Evolutionary conservation across 1,284 basidiomycete species (phyloP), one percentile per base, ranked within the genome.

Genomic region (Heterobasidion irregulare): DNA sequence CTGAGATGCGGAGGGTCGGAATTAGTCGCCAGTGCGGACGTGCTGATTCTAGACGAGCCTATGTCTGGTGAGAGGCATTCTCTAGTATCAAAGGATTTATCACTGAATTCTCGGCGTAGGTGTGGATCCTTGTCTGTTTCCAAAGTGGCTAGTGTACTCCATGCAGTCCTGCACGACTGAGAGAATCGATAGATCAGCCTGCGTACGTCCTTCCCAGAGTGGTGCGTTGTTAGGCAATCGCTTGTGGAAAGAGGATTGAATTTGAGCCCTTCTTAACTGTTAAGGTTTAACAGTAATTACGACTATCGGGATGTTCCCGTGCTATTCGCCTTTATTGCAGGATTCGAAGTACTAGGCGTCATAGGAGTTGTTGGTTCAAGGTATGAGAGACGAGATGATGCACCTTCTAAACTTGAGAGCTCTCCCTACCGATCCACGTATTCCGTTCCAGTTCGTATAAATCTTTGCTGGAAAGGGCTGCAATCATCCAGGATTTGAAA

Each of bases 231-330:
- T n/a, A 3, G 26, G 26, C 26, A 26, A 26, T 26, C 26, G 26
- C 2, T 26, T 26, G 26, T 26, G 1, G 26, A 26, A 26, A 26
- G 26, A 26, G 26, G 5, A 26, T 26, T 3, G 2, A 16, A 8
- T 33, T 32, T n/a, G 5, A 2, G 35, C 47, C 26, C 26, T 26
- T 26, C 2, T 26, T 26, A 26, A 3, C 1, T 26, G 26, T 26
- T 26, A 4, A 0, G 26, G 2, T 26, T 26, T 26, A 3, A 5
- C 26, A 2, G 26, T 26, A 79, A 82, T 59, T 84, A 86, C 60
- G 94, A 93, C 66, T 94, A 92, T 65, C 73, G 90, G 50, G 89
- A 95, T 63, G 89, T 95, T 6, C 74, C 95, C 32, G 83, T 94
- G 33, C 68, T 93, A 48, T 92, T 94, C 61, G 92, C 80, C 0